A percentile compares a stretch with the other conserved stretches of the same genome.
Evolutionary conservation across 2,329 filamentous ascomycete species (phyloP).

Genomic region (Coniochaeta prunicola): DNA sequence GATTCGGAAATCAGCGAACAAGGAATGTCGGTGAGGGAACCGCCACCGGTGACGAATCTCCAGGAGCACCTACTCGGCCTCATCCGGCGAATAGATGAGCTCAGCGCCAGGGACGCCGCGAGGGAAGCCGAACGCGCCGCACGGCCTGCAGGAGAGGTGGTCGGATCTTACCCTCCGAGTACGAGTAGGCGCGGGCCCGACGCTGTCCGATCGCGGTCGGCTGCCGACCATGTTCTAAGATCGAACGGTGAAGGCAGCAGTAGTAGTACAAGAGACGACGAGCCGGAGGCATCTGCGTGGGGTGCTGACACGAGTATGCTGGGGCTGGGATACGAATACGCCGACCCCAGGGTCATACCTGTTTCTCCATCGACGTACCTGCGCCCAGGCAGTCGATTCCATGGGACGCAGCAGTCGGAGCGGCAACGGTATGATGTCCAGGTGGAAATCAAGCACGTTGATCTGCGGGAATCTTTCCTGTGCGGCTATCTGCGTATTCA

Average conservation of each 20-base stretch:
- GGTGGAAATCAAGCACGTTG: slow-evolving; percentile 94
- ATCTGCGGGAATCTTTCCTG: slow-evolving; percentile 87
- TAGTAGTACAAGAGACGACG: neutral
- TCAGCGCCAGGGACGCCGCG: neutral
- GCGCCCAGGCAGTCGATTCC: slow-evolving; percentile 79
- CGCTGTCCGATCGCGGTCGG: neutral
- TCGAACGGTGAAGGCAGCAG: neutral
- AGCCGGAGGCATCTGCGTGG: slow-evolving; percentile 11
- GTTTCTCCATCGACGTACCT: slow-evolving; percentile 81
- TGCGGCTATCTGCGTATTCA: slow-evolving; percentile 95
- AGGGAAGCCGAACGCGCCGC: neutral
- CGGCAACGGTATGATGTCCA: slow-evolving; percentile 91
- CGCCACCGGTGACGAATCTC: neutral
- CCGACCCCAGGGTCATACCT: slow-evolving; percentile 50
- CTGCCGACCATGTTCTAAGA: neutral
- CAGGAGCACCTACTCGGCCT: neutral
- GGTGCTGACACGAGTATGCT: slow-evolving; percentile 24
- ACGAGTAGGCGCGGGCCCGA: neutral
- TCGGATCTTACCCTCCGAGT: neutral
- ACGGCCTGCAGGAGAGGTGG: neutral
- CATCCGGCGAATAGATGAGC: neutral
- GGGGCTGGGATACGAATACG: slow-evolving; percentile 17
- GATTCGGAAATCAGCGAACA: neutral
- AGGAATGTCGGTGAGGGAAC: neutral
- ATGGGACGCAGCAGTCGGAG: slow-evolving; percentile 88